Percentiles rank a stretch among this genome's conserved stretches.
Conservation (phyloP, 2,329 filamentous ascomycete genomes). For the Sphaceloma murrayae region DNA sequence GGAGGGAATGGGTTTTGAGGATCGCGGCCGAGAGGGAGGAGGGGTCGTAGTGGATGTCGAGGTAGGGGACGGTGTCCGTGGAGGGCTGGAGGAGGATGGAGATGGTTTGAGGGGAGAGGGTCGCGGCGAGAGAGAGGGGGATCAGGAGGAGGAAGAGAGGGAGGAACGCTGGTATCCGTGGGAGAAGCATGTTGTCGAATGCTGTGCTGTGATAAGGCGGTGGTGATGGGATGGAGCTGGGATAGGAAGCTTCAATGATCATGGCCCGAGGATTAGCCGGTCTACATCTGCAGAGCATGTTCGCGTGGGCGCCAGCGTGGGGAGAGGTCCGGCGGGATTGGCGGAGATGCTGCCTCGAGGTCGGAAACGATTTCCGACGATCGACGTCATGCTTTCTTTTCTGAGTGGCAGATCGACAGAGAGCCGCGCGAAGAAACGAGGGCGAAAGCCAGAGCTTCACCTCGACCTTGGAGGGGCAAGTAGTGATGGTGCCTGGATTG, state of each 20-base stretch:
- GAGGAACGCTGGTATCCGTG: too few species aligned
- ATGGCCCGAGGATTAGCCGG: slow-evolving; percentile 8
- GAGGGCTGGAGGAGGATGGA: slow-evolving; percentile 28
- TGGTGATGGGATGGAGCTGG: background rate
- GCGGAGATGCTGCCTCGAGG: background rate
- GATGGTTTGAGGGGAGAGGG: slow-evolving; percentile 17
- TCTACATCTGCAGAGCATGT: background rate
- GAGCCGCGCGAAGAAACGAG: slow-evolving; percentile 5
- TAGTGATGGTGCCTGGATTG: slow-evolving; percentile 15
- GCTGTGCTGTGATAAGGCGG: background rate
- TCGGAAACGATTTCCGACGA: background rate
- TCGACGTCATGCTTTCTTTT: slow-evolving; percentile 10
- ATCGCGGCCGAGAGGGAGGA: slow-evolving; percentile 30
- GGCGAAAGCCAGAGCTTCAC: slow-evolving; percentile 12
- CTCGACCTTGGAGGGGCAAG: slow-evolving; percentile 1
- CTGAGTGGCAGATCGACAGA: slow-evolving; percentile 10
- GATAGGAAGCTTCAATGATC: background rate
- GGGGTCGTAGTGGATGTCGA: slow-evolving; percentile 36
- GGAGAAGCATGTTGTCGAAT: too few species aligned
- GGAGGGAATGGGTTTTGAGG: slow-evolving; percentile 31
- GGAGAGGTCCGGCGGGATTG: background rate
- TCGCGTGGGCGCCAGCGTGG: too few species aligned
- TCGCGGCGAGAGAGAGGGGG: background rate
- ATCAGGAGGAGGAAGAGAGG: slow-evolving; percentile 9
- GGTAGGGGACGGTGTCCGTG: slow-evolving; percentile 31